Conservation (phyloP, 108 stramenopile genomes). For the Fragilariopsis cylindrus region DNA sequence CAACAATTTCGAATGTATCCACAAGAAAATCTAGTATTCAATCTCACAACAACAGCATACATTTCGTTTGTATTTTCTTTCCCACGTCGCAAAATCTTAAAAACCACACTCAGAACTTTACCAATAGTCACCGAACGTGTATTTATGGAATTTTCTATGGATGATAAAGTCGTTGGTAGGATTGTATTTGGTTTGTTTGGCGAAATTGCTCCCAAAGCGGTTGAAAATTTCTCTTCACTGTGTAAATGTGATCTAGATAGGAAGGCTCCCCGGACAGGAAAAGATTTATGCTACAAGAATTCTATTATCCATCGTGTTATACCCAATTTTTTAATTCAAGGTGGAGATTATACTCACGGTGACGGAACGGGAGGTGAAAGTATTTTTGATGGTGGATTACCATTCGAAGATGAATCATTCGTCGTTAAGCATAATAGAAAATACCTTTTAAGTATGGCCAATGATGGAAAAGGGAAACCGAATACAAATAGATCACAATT, state of each 20-base stretch:
- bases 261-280: conserved; percentile 68
- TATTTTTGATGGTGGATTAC: conserved; percentile 79
- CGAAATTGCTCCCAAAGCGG: conserved; percentile 84
- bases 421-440: conserved; percentile 88
- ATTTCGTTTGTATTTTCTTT: conserved; percentile 1
- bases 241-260: conserved; percentile 78
- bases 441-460: conserved; percentile 84
- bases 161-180: conserved; percentile 43
- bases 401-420: conserved; percentile 86
- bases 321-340: conserved; percentile 93
- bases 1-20: not conserved
- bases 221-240: conserved; percentile 89
- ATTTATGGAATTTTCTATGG: conserved; percentile 65
- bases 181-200: conserved; percentile 93
- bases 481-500: conserved; percentile 76
- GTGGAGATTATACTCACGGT: conserved; percentile 84
- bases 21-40: too few species aligned
- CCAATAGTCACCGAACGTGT: conserved; percentile 79
- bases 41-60: not conserved
- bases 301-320: conserved; percentile 77
- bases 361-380: conserved; percentile 94
- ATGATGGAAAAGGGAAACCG: conserved; percentile 48
- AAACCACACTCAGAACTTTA: conserved; percentile 45
- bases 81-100: not conserved
- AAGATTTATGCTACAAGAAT: conserved; percentile 73